Base-by-base conservation (phyloP, 768 basidiomycete species). In the Royoungia palumana region DNA sequence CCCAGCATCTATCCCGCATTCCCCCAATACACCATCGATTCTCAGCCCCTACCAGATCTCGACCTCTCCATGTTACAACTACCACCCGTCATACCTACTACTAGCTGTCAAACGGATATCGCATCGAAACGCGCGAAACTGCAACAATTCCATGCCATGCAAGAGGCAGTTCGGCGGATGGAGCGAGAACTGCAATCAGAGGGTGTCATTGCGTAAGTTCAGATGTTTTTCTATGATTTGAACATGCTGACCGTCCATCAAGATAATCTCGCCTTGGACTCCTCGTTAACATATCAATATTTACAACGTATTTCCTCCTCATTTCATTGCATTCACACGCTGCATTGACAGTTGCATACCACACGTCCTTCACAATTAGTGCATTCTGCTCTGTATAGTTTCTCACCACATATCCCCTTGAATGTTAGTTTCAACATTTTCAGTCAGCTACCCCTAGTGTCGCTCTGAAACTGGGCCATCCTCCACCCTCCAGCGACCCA, bases 401-500 rank as follows among this genome's bases (percentile, higher is more conserved):
- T 14, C n/a, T 49, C 19, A n/a, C 17, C 13, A 14, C 19, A 50
- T 19, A 5, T 6, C 19, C 34, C 10, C 22, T 30, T 40, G 4
- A 58, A 60, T 30, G 42, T 14, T 35, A 42, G 37, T 36, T 12
- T 4, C 16, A 21, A 6, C 17, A 40, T 39, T 43, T 32, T 32
- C 5, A 32, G 16, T 16, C 16, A 16, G 16, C 6, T 32, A 32
- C 28, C 13, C 41, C 70, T 64, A 87, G 66, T 88, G 86, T 49
- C 84, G 71, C 34, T 78, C 81, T 2, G 80, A 67, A 9, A 79
- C 68, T 1, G 84, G 75, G 4, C 87, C 87, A 53, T 88, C 83
- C 53, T 89, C 87, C 30, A 92, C 83, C 35, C 77, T 80, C 96
- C 96, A 99, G 46, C 75, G 72, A 0, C 95, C 96, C 0, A 99